Evolutionary conservation across 2,329 filamentous ascomycete genomes (phyloP).

Genomic region (Byssochlamys sp.): DNA sequence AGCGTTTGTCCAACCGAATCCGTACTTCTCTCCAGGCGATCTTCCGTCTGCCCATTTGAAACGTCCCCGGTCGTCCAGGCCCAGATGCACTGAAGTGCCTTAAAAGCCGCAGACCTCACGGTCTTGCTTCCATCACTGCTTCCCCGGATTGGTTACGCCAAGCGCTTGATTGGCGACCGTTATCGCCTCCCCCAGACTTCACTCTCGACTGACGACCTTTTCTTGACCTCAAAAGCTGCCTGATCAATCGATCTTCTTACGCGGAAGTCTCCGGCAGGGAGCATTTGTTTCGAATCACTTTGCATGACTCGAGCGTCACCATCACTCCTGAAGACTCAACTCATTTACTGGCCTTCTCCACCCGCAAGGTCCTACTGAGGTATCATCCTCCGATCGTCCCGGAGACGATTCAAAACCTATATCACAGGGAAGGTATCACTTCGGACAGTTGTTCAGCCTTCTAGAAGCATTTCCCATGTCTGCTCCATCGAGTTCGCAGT

Average conservation of each 20-base stretch:
- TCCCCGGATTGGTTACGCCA: neutral
- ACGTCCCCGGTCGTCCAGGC: neutral
- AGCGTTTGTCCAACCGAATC: neutral
- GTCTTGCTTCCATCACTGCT: neutral
- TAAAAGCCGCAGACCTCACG: neutral
- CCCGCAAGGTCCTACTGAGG: neutral
- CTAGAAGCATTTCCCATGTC: neutral
- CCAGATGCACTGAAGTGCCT: neutral
- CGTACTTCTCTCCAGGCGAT: neutral
- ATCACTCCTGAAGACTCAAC: neutral
- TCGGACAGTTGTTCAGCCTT: neutral
- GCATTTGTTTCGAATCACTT: neutral
- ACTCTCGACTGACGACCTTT: neutral
- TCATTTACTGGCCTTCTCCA: neutral
- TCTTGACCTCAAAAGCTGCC: neutral
- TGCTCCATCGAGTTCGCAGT: neutral
- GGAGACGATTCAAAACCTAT: neutral
- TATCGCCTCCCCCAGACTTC: neutral
- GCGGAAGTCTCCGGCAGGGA: neutral
- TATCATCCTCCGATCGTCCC: neutral
- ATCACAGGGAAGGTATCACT: neutral
- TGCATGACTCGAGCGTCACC: neutral
- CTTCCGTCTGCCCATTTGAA: neutral
- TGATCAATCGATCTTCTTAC: neutral
- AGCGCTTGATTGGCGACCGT: neutral